Percentiles rank a stretch among this genome's conserved stretches.
Conservation (phyloP, 2,329 filamentous ascomycete genomes). For the Didymellaceae sp. region DNA sequence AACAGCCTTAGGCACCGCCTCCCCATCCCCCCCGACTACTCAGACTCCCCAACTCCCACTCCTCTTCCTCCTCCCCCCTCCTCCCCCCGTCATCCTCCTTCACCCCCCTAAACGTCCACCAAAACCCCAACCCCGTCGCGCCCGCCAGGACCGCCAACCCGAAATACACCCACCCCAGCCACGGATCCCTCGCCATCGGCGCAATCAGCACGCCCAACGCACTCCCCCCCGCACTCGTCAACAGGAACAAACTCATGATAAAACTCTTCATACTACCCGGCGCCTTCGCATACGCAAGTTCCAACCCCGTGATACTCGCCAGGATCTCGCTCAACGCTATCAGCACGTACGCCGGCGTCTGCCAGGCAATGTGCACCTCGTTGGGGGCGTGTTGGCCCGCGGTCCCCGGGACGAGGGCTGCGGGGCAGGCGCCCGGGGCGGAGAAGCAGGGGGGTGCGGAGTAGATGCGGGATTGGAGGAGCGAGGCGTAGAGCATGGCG, state of each 20-base stretch:
- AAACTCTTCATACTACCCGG: conserved; percentile 57
- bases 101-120: conserved; percentile 51
- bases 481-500: conserved; percentile 62
- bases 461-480: conserved; percentile 65
- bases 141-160: conserved; percentile 61
- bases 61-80: conserved; percentile 16
- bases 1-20: background rate
- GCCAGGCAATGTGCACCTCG: conserved; percentile 53
- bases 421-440: background rate
- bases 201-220: conserved; percentile 68
- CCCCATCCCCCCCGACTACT: background rate
- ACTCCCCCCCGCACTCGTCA: conserved; percentile 65
- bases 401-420: background rate
- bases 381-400: conserved; percentile 48
- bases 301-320: conserved; percentile 56
- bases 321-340: conserved; percentile 56
- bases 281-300: conserved; percentile 57
- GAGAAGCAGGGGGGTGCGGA: conserved; percentile 59
- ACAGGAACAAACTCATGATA: conserved; percentile 63
- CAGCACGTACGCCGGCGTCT: conserved; percentile 55
- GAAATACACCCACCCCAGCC: conserved; percentile 71
- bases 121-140: conserved; percentile 61
- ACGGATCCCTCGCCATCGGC: conserved; percentile 67
- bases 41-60: conserved; percentile 22
- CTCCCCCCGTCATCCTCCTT: conserved; percentile 8